Evolutionary conservation across 139 green algal genomes (phyloP).

Genomic region (Chlamydomonas incerta): DNA sequence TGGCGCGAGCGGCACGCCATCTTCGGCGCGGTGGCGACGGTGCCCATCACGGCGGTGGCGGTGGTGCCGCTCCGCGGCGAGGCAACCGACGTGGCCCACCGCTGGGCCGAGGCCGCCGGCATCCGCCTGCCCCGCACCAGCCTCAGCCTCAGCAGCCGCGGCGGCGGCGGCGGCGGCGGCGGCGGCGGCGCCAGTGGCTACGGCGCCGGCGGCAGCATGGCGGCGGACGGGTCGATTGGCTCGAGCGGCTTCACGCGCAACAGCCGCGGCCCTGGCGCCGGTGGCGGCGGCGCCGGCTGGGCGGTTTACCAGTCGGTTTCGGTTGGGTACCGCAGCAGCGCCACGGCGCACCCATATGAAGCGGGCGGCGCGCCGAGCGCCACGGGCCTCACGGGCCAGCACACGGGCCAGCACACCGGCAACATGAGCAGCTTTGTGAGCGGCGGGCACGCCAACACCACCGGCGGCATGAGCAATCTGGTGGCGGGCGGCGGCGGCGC

Average conservation of each 20-base stretch:
- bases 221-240: slow-evolving; percentile 6
- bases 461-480: too few species aligned
- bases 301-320: neutral
- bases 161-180: too few species aligned
- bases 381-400: too few species aligned
- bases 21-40: slow-evolving; percentile 22
- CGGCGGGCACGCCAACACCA: too few species aligned
- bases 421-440: too few species aligned
- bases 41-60: slow-evolving; percentile 34
- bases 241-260: slow-evolving; percentile 54
- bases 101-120: slow-evolving; percentile 26
- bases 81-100: neutral
- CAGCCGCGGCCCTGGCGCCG: slow-evolving; percentile 12
- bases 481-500: too few species aligned
- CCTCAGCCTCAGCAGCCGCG: neutral
- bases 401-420: too few species aligned
- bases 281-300: too few species aligned
- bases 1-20: slow-evolving; percentile 28
- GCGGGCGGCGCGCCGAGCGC: too few species aligned
- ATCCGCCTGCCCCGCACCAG: slow-evolving; percentile 5
- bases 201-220: too few species aligned
- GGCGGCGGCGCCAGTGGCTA: too few species aligned
- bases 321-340: neutral
- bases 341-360: too few species aligned
- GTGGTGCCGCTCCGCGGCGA: neutral